Evolutionary conservation across 805 yeast genomes (phyloP).

Genomic region (Candida chauliodis): DNA sequence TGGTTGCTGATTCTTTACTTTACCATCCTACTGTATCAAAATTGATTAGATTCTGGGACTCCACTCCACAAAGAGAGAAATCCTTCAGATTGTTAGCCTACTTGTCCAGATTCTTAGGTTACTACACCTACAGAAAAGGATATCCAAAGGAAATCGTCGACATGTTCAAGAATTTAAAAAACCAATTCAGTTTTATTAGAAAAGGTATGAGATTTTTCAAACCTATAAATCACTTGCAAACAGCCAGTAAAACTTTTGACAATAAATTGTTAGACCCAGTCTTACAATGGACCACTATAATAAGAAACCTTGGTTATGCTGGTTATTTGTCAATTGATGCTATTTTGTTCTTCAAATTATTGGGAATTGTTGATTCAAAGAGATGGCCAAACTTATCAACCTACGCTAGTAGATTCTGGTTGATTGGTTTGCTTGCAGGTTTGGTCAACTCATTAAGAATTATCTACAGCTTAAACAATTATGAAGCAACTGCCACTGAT

Average conservation of each 20-base stretch:
- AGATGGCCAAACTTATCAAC: conserved; percentile 50
- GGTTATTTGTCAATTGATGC: conserved; percentile 64
- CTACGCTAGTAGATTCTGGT: conserved; percentile 73
- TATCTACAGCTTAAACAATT: conserved; percentile 13
- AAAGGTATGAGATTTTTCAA: conserved; percentile 83
- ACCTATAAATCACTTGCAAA: conserved; percentile 68
- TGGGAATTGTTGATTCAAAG: conserved; percentile 51
- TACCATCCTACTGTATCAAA: conserved; percentile 72
- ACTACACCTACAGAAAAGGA: conserved; percentile 56
- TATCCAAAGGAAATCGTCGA: conserved; percentile 44
- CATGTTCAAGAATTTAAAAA: conserved; percentile 54
- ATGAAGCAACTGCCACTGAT: conserved; percentile 11
- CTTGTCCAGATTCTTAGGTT: conserved; percentile 68
- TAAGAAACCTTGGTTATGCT: conserved; percentile 59
- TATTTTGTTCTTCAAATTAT: conserved; percentile 54
- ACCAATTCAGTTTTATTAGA: conserved; percentile 65
- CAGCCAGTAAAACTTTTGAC: conserved; percentile 64
- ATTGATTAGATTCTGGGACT: conserved; percentile 60
- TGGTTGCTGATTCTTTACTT: conserved; percentile 66
- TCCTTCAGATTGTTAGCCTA: conserved; percentile 76
- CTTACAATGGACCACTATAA: conserved; percentile 47
- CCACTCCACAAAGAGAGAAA: conserved; percentile 77
- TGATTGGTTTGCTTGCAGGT: conserved; percentile 63
- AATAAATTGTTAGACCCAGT: conserved; percentile 67
- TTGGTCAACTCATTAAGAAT: conserved; percentile 47